phyloP scores from a whole-genome alignment of 495 filamentous ascomycete species.

The Podospora pseudocomata region DNA sequence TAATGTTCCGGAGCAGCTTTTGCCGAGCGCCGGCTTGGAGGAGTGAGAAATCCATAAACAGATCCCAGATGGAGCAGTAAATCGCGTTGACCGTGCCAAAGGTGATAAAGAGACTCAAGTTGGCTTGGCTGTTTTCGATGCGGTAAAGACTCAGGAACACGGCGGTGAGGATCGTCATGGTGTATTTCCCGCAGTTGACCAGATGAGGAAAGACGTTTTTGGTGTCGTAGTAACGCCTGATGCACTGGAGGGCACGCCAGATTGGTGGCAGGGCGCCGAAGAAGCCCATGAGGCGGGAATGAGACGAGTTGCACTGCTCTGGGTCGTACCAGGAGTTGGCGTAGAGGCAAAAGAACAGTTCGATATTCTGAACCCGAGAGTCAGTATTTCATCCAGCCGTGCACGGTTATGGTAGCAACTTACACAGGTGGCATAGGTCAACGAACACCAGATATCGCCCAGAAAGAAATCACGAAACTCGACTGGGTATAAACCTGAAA shows the following conservation, averaged over 20 bases:
- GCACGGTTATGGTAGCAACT: constrained; percentile 33
- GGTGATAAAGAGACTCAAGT: constrained; percentile 66
- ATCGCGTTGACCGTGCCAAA: constrained; percentile 76
- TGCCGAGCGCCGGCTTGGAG: constrained; percentile 68
- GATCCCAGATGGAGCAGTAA: constrained; percentile 88
- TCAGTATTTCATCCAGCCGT: neutral
- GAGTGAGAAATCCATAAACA: constrained; percentile 94
- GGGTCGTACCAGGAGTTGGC: constrained; percentile 68
- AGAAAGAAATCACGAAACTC: constrained; percentile 98
- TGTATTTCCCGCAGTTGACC: constrained; percentile 89
- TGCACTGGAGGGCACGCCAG: constrained; percentile 85
- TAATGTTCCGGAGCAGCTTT: constrained; percentile 70
- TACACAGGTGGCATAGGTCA: constrained; percentile 84
- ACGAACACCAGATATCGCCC: constrained; percentile 94
- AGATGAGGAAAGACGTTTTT: constrained; percentile 86
- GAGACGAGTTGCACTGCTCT: constrained; percentile 73
- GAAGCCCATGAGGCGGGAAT: constrained; percentile 82
- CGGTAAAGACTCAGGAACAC: constrained; percentile 76
- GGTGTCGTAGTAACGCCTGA: constrained; percentile 86
- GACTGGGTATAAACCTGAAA: constrained; percentile 84
- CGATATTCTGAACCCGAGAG: constrained; percentile 63
- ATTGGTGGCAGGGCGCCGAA: constrained; percentile 79
- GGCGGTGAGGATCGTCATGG: constrained; percentile 76
- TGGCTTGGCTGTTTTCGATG: constrained; percentile 55
- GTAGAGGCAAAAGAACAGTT: constrained; percentile 93